Evolutionary conservation across 2,329 filamentous ascomycete genomes (phyloP), one percentile per base, ranked within the genome.

Genomic region (Cyphellophora attinorum): DNA sequence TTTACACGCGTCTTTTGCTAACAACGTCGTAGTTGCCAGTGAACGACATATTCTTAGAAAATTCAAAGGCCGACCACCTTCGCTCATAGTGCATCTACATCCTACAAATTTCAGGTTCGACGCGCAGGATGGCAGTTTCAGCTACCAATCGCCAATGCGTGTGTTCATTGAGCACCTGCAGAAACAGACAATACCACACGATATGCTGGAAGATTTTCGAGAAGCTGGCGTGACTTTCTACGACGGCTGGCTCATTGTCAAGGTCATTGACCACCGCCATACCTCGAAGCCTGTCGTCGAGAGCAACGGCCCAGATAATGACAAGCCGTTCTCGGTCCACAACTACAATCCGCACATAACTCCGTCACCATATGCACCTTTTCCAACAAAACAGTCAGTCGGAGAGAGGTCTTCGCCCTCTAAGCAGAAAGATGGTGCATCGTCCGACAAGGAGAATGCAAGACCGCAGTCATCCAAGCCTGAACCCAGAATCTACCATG

Each of bases 141-240:
- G 76, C 4, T 96, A 96, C 59, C 84, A 85, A 51, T 94, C 86
- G 13, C 86, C 91, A 15, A 95, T 96, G 88, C 77, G 73, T 49
- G 61, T 84, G 47, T 67, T 84, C 32, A 67, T 95, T 23, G 78
- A 93, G 46, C 86, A 94, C 56, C 59, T 96, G 29, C 72, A 72
- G 45, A 67, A 65, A 27, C 75, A 81, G 37, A 93, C 85, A 0
- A 68, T 98, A 21, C 91, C 91, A 1, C 86, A 95, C 58, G 86
- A 95, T 48, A 76, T 96, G 54, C 64, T 96, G 8, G 76, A 81
- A 31, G 81, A 89, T 47, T 74, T 98, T 35, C 70, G 78, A 17
- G 70, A 76, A 31, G 68, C 69, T 12, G 76, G 77, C 13, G 81
- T 94, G 11, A 70, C 72, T 6, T 96, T 94, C 54, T 98, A 96